Evolutionary conservation across 2,329 filamentous ascomycete genomes (phyloP).

Genomic region (Seiridium unicorne): DNA sequence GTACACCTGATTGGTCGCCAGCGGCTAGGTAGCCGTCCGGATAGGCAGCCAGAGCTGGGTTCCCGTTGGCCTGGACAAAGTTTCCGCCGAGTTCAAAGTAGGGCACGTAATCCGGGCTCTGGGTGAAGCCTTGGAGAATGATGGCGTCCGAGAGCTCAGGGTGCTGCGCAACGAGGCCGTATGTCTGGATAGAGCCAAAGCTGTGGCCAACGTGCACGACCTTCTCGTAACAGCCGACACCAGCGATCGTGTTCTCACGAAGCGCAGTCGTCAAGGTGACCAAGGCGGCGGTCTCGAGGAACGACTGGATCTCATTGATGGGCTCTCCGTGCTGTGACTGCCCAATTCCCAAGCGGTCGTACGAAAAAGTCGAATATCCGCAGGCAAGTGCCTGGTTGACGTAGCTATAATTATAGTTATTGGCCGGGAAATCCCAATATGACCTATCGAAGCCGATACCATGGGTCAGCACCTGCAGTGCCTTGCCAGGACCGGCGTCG

Average conservation of each 20-base stretch:
- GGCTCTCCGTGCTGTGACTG: slow-evolving; percentile 26
- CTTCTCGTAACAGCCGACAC: slow-evolving; percentile 35
- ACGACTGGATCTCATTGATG: slow-evolving; percentile 57
- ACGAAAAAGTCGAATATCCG: slow-evolving; percentile 5
- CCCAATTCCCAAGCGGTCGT: slow-evolving; percentile 5
- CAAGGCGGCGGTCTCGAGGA: slow-evolving; percentile 58
- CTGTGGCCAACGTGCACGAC: slow-evolving; percentile 63
- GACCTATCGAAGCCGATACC: slow-evolving; percentile 54
- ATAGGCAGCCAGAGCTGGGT: slow-evolving; percentile 28
- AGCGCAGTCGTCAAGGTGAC: slow-evolving; percentile 49
- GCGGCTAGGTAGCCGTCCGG: slow-evolving; percentile 52
- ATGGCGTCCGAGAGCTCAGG: slow-evolving; percentile 55
- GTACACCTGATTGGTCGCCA: slow-evolving; percentile 42
- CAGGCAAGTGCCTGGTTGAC: slow-evolving; percentile 41
- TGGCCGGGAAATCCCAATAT: slow-evolving; percentile 62
- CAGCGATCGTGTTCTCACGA: slow-evolving; percentile 40
- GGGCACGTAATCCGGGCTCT: slow-evolving; percentile 41
- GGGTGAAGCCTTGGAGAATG: slow-evolving; percentile 58
- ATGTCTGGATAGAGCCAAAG: slow-evolving; percentile 59
- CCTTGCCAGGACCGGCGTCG: slow-evolving; percentile 36
- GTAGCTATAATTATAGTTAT: slow-evolving; percentile 63
- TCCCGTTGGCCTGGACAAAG: slow-evolving; percentile 39
- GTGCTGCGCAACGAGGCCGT: slow-evolving; percentile 48
- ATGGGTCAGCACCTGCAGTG: slow-evolving; percentile 49
- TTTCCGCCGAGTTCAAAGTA: slow-evolving; percentile 44